Percentiles rank a stretch among this genome's conserved stretches.
Evolutionary conservation across 257 asterid genomes (phyloP).

Genomic region (Solanum clarkiae): DNA sequence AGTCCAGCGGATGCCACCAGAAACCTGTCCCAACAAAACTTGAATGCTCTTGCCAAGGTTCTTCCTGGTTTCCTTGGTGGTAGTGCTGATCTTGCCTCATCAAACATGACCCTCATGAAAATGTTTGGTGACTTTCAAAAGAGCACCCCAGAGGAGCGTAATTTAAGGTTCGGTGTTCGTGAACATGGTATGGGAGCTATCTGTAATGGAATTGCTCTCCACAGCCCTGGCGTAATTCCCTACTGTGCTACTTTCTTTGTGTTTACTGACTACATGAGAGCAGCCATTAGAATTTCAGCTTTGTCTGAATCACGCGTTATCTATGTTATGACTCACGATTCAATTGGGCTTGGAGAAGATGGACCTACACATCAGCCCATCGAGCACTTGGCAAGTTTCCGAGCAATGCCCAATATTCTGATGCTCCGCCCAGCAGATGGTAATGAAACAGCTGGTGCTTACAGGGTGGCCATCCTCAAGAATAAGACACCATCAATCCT

Average conservation of each 20-base stretch:
- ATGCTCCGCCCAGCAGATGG: slow-evolving; percentile 88
- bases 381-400: slow-evolving; percentile 70
- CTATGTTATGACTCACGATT: slow-evolving; percentile 84
- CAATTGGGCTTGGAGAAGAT: slow-evolving; percentile 82
- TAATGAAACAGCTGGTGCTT: slow-evolving; percentile 69
- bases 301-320: slow-evolving; percentile 54
- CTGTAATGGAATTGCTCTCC: slow-evolving; percentile 68
- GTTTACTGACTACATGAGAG: slow-evolving; percentile 79
- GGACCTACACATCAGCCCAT: slow-evolving; percentile 88
- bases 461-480: slow-evolving; percentile 57
- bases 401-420: slow-evolving; percentile 72
- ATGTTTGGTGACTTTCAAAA: slow-evolving; percentile 69
- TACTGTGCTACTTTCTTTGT: slow-evolving; percentile 81
- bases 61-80: slow-evolving; percentile 81
- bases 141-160: slow-evolving; percentile 71
- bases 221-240: slow-evolving; percentile 63
- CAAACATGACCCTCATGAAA: slow-evolving; percentile 80
- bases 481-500: slow-evolving; percentile 58
- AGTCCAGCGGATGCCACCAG: slow-evolving; percentile 66
- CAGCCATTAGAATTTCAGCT: slow-evolving; percentile 64
- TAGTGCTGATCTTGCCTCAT: slow-evolving; percentile 87
- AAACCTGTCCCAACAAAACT: slow-evolving; percentile 56
- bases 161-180: slow-evolving; percentile 63
- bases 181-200: slow-evolving; percentile 75
- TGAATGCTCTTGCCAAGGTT: slow-evolving; percentile 71